These are phyloP conservation scores for Diplodia sapinea DNA, from an alignment of 2,329 filamentous ascomycete species.

Conservation along the genomic window DNA sequence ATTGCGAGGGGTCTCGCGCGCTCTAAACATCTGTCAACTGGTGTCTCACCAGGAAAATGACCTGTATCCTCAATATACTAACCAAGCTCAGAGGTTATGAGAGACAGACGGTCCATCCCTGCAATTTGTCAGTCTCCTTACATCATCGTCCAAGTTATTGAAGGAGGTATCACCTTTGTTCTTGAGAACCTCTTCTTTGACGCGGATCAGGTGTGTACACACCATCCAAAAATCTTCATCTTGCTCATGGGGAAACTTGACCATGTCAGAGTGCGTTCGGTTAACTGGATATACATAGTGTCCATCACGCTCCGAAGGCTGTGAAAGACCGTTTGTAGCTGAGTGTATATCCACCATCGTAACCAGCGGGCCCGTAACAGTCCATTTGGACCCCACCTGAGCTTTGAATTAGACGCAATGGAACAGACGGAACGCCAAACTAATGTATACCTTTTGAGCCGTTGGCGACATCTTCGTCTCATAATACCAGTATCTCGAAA, in stretches of 20 bases:
- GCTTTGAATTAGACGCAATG: neutral
- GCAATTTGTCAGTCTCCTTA: too few species aligned
- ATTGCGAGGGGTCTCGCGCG: too few species aligned
- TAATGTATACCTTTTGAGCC: neutral
- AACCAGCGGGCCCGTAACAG: neutral
- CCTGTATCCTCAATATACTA: neutral
- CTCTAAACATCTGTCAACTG: too few species aligned
- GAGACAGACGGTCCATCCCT: too few species aligned
- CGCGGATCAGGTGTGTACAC: neutral
- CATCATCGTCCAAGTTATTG: too few species aligned
- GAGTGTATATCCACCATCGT: neutral
- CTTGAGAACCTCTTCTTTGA: neutral
- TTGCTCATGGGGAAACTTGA: neutral
- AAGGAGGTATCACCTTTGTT: neutral
- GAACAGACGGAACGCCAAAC: accelerated
- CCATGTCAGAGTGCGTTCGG: neutral
- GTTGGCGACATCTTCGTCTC: neutral
- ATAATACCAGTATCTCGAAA: neutral
- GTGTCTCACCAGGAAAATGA: too few species aligned
- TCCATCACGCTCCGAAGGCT: neutral
- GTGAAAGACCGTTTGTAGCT: neutral
- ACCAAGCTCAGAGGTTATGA: too few species aligned
- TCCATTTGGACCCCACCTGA: neutral
- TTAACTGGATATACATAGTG: neutral
- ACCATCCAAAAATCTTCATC: neutral